These are phyloP conservation scores for Malassezia dermatis DNA, from an alignment of 1,284 basidiomycete species.

Conservation along the genomic window DNA sequence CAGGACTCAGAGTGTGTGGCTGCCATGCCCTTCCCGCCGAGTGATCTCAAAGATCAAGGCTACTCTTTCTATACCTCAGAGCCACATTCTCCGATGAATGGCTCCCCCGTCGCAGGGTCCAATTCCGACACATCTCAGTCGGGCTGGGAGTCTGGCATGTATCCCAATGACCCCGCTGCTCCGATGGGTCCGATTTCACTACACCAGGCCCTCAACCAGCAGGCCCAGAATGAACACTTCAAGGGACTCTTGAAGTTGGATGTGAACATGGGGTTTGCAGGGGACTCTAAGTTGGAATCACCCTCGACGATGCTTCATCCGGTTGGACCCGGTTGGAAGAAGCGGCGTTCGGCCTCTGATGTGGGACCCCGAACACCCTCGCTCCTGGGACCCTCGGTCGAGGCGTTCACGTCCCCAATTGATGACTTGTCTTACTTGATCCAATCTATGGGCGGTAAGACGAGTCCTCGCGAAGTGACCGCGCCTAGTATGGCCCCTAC, in stretches of 20 bases:
- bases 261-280: slow-evolving; percentile 15
- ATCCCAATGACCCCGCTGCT: neutral
- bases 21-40: neutral
- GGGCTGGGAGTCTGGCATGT: neutral
- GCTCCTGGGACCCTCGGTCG: slow-evolving; percentile 3
- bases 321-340: slow-evolving; percentile 9
- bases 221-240: neutral
- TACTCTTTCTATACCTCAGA: neutral
- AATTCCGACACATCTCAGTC: neutral
- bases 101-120: neutral
- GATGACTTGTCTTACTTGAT: slow-evolving; percentile 14
- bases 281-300: slow-evolving; percentile 9
- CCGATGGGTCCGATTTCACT: neutral
- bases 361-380: slow-evolving; percentile 17
- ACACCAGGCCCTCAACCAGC: neutral
- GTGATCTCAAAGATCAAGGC: neutral
- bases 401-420: slow-evolving; percentile 7
- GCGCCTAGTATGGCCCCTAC: neutral
- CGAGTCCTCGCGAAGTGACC: neutral
- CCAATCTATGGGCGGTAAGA: slow-evolving; percentile 2
- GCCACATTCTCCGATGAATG: neutral
- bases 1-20: neutral
- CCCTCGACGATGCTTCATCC: slow-evolving; percentile 13
- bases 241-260: slow-evolving; percentile 14
- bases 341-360: slow-evolving; percentile 14